Percentiles rank a stretch among this genome's conserved stretches.
Evolutionary conservation across 305 asterid species (phyloP).

Genomic region (Fraxinus dipetala): DNA sequence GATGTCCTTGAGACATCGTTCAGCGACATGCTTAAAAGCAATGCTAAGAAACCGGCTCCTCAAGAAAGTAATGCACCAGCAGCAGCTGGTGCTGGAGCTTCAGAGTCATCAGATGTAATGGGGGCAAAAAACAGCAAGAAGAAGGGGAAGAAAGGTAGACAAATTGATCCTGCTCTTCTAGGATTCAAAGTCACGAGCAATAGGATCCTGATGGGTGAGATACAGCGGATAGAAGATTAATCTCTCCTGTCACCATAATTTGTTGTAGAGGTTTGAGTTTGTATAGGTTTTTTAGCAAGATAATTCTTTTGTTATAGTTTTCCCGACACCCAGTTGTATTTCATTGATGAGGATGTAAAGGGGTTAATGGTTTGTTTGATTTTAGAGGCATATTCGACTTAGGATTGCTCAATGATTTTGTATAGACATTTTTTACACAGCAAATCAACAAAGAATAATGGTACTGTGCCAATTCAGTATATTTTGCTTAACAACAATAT

Average conservation of each 20-base stretch:
- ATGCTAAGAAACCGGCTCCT: conserved; percentile 51
- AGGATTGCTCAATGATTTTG: not conserved
- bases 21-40: conserved; percentile 96
- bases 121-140: conserved; percentile 60
- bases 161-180: conserved; percentile 91
- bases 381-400: not conserved
- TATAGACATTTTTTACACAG: not conserved
- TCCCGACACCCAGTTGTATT: not conserved
- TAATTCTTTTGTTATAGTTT: not conserved
- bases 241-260: not conserved
- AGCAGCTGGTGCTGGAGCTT: conserved; percentile 35
- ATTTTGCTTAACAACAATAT: not conserved
- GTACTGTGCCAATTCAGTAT: not conserved
- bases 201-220: conserved; percentile 98
- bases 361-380: not conserved
- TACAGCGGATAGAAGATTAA: conserved; percentile 82
- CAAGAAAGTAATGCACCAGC: conserved; percentile 42
- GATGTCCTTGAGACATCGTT: conserved; percentile 83
- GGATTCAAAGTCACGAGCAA: conserved; percentile 97
- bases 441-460: not conserved
- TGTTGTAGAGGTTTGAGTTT: not conserved
- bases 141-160: conserved; percentile 95
- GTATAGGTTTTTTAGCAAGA: not conserved
- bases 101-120: conserved; percentile 43
- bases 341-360: not conserved